A percentile compares a stretch with the other conserved stretches of the same genome.
Conservation (phyloP, 306 rosid genomes). For the Ziziphus jujuba region DNA sequence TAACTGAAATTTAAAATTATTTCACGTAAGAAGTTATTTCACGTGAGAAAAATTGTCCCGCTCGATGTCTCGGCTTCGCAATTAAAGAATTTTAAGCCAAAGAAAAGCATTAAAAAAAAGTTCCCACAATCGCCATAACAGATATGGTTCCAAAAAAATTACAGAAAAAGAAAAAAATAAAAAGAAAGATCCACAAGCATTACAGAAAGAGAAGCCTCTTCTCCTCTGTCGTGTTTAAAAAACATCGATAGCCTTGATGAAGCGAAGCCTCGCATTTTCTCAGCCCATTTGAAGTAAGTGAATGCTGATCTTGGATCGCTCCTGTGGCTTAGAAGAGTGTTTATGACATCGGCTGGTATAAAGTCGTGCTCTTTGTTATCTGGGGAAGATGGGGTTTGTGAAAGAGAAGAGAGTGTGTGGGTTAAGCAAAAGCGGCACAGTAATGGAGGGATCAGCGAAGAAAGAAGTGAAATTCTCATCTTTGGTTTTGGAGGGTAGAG, state of each 20-base stretch:
- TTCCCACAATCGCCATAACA: too few species aligned
- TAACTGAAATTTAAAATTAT: too few species aligned
- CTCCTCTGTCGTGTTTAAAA: too few species aligned
- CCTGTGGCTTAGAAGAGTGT: slow-evolving; percentile 44
- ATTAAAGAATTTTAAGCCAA: too few species aligned
- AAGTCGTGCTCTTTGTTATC: slow-evolving; percentile 5
- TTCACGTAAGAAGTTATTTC: too few species aligned
- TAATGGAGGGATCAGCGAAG: slow-evolving; percentile 27
- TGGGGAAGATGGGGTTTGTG: slow-evolving; percentile 4
- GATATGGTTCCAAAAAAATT: too few species aligned
- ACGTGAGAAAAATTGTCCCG: too few species aligned
- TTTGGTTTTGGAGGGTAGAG: neutral
- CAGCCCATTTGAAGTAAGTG: slow-evolving; percentile 36
- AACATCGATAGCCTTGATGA: slow-evolving; percentile 37
- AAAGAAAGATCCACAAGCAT: too few species aligned
- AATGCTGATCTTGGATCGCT: slow-evolving; percentile 51
- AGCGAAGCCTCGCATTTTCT: slow-evolving; percentile 37
- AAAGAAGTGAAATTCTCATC: slow-evolving; percentile 25
- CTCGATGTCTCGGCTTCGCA: too few species aligned
- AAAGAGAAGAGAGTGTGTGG: slow-evolving; percentile 21
- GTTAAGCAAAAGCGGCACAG: slow-evolving; percentile 27
- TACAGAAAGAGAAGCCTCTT: too few species aligned
- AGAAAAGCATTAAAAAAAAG: too few species aligned
- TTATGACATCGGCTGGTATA: slow-evolving; percentile 29
- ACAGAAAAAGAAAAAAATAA: too few species aligned